phyloP scores from a whole-genome alignment of 345 rosid species.

The Heritiera fomes region DNA sequence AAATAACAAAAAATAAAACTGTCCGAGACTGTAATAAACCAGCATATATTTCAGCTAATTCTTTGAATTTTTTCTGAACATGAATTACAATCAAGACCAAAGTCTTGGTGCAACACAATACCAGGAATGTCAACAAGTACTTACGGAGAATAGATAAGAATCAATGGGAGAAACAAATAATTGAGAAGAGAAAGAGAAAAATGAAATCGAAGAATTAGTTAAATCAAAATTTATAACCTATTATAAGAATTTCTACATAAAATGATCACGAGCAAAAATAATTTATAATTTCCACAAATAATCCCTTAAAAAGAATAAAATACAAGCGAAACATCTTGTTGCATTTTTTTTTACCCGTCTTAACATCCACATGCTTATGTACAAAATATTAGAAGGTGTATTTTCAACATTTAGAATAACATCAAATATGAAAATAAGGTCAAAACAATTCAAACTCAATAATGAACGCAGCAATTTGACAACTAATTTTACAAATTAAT shows the following conservation, averaged over 20 bases:
- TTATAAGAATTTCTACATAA: constrained; percentile 3
- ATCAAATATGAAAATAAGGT: background rate
- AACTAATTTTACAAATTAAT: background rate
- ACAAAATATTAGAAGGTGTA: background rate
- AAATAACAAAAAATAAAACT: background rate
- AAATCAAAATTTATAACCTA: background rate
- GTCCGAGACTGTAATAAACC: background rate
- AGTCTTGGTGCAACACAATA: background rate
- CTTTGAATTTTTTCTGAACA: background rate
- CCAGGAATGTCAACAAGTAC: background rate
- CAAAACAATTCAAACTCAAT: background rate
- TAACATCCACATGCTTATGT: background rate
- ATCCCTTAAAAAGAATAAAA: background rate
- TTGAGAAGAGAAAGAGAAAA: background rate
- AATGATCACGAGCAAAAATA: background rate
- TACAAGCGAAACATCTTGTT: background rate
- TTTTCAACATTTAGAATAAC: background rate
- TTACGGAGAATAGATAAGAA: background rate
- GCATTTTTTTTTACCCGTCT: background rate
- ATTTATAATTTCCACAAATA: background rate
- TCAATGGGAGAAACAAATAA: background rate
- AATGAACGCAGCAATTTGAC: background rate
- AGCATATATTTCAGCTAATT: background rate
- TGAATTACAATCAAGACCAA: background rate
- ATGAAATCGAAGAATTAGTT: background rate